Evolutionary conservation across 306 rosid genomes (phyloP).

Genomic region (Ormosia emarginata): DNA sequence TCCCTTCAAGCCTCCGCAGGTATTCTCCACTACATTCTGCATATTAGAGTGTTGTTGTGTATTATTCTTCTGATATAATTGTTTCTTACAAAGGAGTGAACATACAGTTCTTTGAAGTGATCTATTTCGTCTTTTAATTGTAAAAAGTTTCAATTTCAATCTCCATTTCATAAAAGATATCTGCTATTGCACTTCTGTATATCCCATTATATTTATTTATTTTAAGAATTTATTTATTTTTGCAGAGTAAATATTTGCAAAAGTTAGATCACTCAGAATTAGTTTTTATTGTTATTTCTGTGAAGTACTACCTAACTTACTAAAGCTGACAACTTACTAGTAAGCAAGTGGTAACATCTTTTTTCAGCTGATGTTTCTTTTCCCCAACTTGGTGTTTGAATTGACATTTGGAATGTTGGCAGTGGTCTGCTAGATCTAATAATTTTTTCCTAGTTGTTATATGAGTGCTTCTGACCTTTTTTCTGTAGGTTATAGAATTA

Average conservation of each 20-base stretch:
- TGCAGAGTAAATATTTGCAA: background rate
- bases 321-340: background rate
- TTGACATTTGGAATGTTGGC: background rate
- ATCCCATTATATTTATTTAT: background rate
- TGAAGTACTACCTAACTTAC: background rate
- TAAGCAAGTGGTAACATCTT: background rate
- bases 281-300: background rate
- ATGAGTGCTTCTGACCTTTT: background rate
- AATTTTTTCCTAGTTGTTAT: background rate
- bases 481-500: background rate
- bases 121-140: background rate
- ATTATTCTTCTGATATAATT: background rate
- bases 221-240: background rate
- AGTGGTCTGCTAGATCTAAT: background rate
- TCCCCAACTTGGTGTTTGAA: background rate
- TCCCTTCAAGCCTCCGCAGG: conserved; percentile 91
- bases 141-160: background rate
- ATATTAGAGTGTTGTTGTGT: background rate
- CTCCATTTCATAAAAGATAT: background rate
- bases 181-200: background rate
- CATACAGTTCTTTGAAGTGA: background rate
- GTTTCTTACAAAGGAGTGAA: background rate
- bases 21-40: conserved; percentile 3
- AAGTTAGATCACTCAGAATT: background rate
- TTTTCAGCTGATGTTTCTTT: background rate